These are phyloP conservation scores for Stenogyne calaminthoides DNA, from an alignment of 305 asterid genomes.

Conservation along the genomic window DNA sequence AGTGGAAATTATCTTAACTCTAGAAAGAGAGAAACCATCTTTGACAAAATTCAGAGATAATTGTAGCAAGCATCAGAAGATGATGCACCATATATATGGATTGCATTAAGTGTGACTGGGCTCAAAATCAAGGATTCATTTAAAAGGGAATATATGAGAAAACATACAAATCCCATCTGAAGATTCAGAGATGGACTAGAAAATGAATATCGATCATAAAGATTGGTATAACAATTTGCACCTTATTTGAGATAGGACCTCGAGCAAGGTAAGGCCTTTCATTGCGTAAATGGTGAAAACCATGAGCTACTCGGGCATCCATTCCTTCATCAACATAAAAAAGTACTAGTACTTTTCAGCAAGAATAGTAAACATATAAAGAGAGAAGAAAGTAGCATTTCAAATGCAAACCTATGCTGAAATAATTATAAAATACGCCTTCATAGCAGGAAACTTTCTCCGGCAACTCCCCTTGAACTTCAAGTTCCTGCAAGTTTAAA, in stretches of 20 bases:
- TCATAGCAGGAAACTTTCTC: constrained; percentile 67
- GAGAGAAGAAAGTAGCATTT: not conserved
- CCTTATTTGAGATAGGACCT: constrained; percentile 92
- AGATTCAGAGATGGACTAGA: not conserved
- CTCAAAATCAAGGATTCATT: not conserved
- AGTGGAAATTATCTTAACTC: not conserved
- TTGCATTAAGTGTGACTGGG: not conserved
- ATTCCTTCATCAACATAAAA: constrained; percentile 57
- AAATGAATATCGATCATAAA: not conserved
- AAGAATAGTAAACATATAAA: constrained; percentile 12
- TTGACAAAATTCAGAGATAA: constrained; percentile 15
- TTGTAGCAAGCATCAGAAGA: constrained; percentile 3
- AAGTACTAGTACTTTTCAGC: constrained; percentile 14
- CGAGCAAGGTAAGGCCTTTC: constrained; percentile 87
- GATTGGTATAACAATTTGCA: constrained; percentile 29
- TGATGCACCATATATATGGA: not conserved
- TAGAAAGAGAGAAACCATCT: not conserved
- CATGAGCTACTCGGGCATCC: constrained; percentile 96
- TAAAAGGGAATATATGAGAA: constrained; percentile 3
- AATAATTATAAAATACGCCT: constrained; percentile 90
- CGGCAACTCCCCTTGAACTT: constrained; percentile 66
- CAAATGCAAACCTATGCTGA: constrained; percentile 76
- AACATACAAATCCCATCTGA: constrained; percentile 6
- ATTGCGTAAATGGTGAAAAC: constrained; percentile 89
- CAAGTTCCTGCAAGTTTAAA: constrained; percentile 55